Conservation (phyloP, 306 rosid species). For the Cucurbita pepo region DNA sequence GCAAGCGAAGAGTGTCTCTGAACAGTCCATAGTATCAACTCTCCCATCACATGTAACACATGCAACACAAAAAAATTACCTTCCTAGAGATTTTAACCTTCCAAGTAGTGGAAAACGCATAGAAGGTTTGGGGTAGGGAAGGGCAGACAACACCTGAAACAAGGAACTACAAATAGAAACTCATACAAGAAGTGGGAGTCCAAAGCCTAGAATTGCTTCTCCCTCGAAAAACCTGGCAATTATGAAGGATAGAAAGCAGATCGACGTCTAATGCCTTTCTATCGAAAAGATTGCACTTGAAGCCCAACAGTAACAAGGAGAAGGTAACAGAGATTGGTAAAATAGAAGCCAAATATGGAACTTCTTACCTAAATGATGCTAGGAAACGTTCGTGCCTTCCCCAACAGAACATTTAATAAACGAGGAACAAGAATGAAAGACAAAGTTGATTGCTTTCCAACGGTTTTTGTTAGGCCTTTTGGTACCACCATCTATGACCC, state of each 20-base stretch:
- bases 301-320: background rate
- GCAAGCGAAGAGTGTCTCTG: background rate
- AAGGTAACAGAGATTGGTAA: no score
- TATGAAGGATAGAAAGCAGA: background rate
- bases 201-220: background rate
- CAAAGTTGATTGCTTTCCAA: no score
- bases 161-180: background rate
- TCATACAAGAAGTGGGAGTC: background rate
- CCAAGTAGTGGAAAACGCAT: background rate
- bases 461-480: background rate
- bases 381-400: background rate
- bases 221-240: background rate
- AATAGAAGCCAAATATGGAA: no score
- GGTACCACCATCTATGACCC: background rate
- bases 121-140: background rate
- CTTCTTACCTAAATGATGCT: background rate
- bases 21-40: no score
- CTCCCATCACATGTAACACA: background rate
- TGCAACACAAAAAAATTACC: background rate
- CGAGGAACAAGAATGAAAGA: no score
- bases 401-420: background rate
- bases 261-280: background rate
- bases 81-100: background rate
- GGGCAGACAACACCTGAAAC: background rate
- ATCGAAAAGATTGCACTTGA: background rate